Evolutionary conservation across 2,329 filamentous ascomycete species (phyloP), one percentile per base, ranked within the genome.

Genomic region (Calonectria hawksworthii): DNA sequence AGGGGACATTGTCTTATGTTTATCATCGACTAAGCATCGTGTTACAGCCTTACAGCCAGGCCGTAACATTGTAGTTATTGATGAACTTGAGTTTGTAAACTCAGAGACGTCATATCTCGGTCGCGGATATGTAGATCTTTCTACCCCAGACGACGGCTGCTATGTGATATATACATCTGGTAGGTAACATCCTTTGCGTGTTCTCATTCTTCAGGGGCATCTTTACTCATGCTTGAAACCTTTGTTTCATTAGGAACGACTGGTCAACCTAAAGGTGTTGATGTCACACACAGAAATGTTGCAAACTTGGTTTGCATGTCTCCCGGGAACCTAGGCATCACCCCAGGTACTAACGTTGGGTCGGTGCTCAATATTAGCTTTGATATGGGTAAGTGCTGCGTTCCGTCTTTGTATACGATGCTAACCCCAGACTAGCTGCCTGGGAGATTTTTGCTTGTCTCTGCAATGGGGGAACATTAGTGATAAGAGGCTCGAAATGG

Each of bases 401-500:
- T 74, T 73, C 61, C 68, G 65, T 23, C 9, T 28, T 7, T 11
- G 5, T 23, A 6, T 47, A 66, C 51, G 54, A 68, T 30, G 47
- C 71, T 82, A 61, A 80, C 73, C 23, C 16, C 13, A 32, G 21
- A 66, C 51, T 51, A 91, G 90, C 89, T 28, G 90, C 90, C 16
- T 92, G 91, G 90, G 90, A 92, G 75, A 89, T 92, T n/a, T 86
- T 92, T 11, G 87, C 86, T 1, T 89, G 87, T 67, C 82, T 92
- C 30, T 90, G 90, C 83, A 92, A 92, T 63, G 90, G 90, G 26
- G 90, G 90, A 7, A 91, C 89, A 4, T 83, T 92, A 56, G 84
- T 90, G 59, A 84, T 91, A 52, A 85, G 90, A 56, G 89, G 88
- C 2, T 86, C 88, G 3, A 82, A 86, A 59, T 91, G 89, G 90